A percentile compares a stretch with the other conserved stretches of the same genome.
phyloP scores from a whole-genome alignment of 345 rosid genomes.

The Schrenkiella parvula region DNA sequence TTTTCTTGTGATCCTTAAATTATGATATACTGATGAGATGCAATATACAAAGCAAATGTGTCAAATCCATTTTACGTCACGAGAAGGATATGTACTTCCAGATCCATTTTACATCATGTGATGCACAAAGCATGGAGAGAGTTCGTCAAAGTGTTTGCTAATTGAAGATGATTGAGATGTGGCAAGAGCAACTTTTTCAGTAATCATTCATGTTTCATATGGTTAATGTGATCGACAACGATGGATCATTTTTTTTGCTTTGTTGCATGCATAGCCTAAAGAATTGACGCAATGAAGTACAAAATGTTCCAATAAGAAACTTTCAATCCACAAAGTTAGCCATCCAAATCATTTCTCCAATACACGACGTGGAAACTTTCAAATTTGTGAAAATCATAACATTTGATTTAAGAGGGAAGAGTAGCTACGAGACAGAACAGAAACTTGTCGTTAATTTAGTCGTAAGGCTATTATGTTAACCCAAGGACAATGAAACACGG shows the following conservation, averaged over 20 bases:
- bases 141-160: slow-evolving; percentile 3
- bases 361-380: neutral
- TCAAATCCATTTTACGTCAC: slow-evolving; percentile 7
- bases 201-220: neutral
- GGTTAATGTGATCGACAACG: slow-evolving; percentile 4
- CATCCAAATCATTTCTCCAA: neutral
- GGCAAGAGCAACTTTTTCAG: neutral
- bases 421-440: too few relatives aligned
- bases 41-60: neutral
- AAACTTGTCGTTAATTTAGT: too few relatives aligned
- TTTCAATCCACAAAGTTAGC: neutral
- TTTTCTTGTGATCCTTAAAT: neutral
- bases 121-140: slow-evolving; percentile 12
- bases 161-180: slow-evolving; percentile 28
- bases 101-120: slow-evolving; percentile 16
- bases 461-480: too few relatives aligned
- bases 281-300: neutral
- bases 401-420: too few relatives aligned
- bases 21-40: neutral
- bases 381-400: neutral
- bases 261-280: neutral
- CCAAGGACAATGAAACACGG: too few relatives aligned
- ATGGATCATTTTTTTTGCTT: neutral
- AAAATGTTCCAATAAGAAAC: neutral
- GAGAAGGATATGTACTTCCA: slow-evolving; percentile 4